Evolutionary conservation across 2,329 filamentous ascomycete species (phyloP).

Genomic region (Fusarium sp.): DNA sequence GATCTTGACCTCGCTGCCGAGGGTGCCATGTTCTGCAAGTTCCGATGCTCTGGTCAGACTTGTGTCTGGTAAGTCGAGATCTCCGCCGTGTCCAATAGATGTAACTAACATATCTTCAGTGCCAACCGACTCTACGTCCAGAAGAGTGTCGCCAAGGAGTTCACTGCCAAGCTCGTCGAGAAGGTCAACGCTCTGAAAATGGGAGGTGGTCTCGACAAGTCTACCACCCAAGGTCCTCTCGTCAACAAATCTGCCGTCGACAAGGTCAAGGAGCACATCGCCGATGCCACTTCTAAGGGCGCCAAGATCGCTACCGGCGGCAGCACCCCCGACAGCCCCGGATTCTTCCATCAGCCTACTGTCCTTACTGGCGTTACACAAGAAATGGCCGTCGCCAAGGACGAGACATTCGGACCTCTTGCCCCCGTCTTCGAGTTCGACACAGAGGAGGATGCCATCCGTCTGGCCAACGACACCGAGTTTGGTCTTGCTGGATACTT

Average conservation of each 20-base stretch:
- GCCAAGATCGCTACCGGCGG: slow-evolving; percentile 67
- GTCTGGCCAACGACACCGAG: slow-evolving; percentile 54
- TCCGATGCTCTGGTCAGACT: slow-evolving; percentile 67
- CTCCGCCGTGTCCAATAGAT: fast-evolving
- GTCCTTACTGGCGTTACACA: slow-evolving; percentile 68
- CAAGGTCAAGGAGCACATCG: slow-evolving; percentile 72
- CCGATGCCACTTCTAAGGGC: slow-evolving; percentile 71
- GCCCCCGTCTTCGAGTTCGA: slow-evolving; percentile 49
- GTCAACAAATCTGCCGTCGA: slow-evolving; percentile 73
- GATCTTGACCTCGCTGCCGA: slow-evolving; percentile 70
- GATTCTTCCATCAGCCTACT: slow-evolving; percentile 76
- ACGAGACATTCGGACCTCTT: slow-evolving; percentile 51
- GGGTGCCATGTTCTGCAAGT: slow-evolving; percentile 61
- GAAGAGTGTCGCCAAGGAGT: slow-evolving; percentile 46
- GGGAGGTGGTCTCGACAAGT: slow-evolving; percentile 42
- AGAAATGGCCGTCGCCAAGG: slow-evolving; percentile 47
- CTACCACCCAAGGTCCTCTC: slow-evolving; percentile 53
- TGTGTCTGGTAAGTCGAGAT: slow-evolving; percentile 63
- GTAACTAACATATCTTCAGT: slow-evolving; percentile 30
- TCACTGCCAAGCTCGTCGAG: slow-evolving; percentile 47
- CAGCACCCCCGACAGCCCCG: slow-evolving; percentile 73
- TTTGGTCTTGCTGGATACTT: slow-evolving; percentile 54
- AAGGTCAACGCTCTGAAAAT: slow-evolving; percentile 47
- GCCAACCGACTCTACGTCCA: slow-evolving; percentile 54
- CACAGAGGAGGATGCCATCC: slow-evolving; percentile 54